These are phyloP conservation scores for Microstroma glucosiphilum DNA, from an alignment of 1,284 basidiomycete genomes.

Conservation along the genomic window DNA sequence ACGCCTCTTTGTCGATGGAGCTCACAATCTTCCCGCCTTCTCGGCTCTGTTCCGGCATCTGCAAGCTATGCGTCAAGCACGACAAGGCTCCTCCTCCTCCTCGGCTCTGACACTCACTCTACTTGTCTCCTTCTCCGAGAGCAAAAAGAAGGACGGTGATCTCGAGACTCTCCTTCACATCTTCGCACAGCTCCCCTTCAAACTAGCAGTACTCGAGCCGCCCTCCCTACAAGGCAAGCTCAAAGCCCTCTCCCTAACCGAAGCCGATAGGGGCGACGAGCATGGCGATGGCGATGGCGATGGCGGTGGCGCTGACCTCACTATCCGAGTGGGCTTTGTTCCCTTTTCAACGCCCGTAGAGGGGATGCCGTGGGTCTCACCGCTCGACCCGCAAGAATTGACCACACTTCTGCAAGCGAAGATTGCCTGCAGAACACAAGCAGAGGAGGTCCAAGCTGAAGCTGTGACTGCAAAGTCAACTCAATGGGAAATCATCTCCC, in stretches of 20 bases:
- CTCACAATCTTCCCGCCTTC: conserved; percentile 85
- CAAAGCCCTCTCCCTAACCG: background rate
- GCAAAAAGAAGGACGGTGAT: background rate
- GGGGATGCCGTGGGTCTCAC: conserved; percentile 48
- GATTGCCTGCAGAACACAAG: background rate
- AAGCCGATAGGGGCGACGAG: background rate
- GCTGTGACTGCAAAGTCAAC: conserved; percentile 11
- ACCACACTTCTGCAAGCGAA: conserved; percentile 8
- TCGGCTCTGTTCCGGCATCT: conserved; percentile 67
- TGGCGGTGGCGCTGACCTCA: background rate
- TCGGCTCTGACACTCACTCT: background rate
- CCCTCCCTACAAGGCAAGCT: background rate
- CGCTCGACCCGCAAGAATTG: conserved; percentile 16
- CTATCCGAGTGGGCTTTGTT: conserved; percentile 26
- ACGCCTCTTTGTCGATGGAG: conserved; percentile 77
- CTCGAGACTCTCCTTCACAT: background rate
- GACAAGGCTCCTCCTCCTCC: background rate
- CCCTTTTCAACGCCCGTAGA: conserved; percentile 42
- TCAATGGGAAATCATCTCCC: background rate
- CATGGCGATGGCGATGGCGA: background rate
- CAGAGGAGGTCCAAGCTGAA: too few relatives aligned
- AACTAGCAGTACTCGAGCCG: background rate
- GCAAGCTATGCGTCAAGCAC: conserved; percentile 40
- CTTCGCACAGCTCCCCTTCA: background rate
- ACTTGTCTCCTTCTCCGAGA: background rate